A percentile compares a stretch with the other conserved stretches of the same genome.
phyloP scores from a whole-genome alignment of 2,329 filamentous ascomycete genomes.

The Neofusicoccum kwambonambiense region DNA sequence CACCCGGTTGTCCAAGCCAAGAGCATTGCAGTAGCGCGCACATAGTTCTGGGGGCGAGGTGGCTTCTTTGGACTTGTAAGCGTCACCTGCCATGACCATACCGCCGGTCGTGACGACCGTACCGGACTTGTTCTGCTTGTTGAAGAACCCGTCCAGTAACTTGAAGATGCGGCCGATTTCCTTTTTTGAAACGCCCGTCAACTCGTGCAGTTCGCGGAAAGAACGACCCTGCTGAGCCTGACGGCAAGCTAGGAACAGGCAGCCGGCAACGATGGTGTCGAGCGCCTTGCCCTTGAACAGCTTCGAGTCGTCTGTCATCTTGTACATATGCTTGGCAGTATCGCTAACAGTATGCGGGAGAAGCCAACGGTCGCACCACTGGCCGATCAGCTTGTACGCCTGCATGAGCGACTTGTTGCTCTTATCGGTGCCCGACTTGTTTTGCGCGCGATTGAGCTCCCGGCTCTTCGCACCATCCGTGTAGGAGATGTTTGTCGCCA shows the following conservation, averaged over 20 bases:
- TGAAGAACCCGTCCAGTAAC: conserved; percentile 81
- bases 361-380: conserved; percentile 80
- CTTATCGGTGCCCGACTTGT: conserved; percentile 78
- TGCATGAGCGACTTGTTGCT: conserved; percentile 75
- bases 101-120: conserved; percentile 30
- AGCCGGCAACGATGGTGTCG: conserved; percentile 90
- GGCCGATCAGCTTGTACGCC: conserved; percentile 85
- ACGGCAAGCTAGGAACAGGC: conserved; percentile 96
- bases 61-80: conserved; percentile 70
- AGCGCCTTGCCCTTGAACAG: conserved; percentile 94
- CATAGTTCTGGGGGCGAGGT: conserved; percentile 83
- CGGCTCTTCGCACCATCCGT: conserved; percentile 62
- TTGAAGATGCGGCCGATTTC: conserved; percentile 98
- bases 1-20: conserved; percentile 72
- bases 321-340: conserved; percentile 92
- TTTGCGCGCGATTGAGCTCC: conserved; percentile 80
- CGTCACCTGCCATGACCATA: conserved; percentile 51
- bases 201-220: conserved; percentile 89
- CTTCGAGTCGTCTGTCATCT: conserved; percentile 88
- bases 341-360: conserved; percentile 63
- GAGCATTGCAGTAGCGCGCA: conserved; percentile 82
- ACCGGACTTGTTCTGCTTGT: conserved; percentile 52
- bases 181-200: conserved; percentile 94
- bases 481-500: conserved; percentile 84
- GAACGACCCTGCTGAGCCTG: conserved; percentile 84